phyloP scores from a whole-genome alignment of 2,329 filamentous ascomycete species.

The Pestalotiopsis sp. region DNA sequence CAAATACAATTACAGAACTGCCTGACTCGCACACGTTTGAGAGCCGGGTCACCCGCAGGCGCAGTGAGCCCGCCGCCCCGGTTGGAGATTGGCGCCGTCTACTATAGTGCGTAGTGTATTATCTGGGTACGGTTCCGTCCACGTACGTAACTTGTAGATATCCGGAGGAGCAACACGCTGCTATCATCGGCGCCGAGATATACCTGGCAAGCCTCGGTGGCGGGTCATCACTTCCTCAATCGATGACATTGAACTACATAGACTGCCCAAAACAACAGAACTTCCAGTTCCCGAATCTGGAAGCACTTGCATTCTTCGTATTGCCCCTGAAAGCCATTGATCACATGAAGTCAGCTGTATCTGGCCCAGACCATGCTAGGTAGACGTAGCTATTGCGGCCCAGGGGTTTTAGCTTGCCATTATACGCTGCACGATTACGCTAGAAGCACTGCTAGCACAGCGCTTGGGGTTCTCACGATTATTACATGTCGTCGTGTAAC shows the following conservation, averaged over 20 bases:
- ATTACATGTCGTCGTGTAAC: background rate
- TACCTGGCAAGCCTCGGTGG: no score
- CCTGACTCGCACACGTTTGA: background rate
- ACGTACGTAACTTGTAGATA: background rate
- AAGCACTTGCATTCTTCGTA: background rate
- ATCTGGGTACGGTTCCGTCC: background rate
- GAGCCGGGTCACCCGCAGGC: background rate
- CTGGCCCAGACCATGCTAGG: background rate
- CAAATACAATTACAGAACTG: background rate
- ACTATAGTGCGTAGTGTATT: no score
- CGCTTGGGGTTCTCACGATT: background rate
- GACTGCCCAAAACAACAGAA: no score
- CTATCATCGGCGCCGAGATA: no score
- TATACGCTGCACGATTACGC: background rate
- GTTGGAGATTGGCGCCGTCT: background rate
- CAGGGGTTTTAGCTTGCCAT: background rate
- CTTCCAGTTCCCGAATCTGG: background rate
- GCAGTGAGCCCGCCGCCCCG: background rate
- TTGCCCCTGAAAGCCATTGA: background rate
- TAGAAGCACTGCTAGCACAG: background rate
- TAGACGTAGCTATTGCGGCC: background rate
- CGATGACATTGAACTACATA: no score
- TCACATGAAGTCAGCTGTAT: background rate
- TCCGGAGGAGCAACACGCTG: background rate
- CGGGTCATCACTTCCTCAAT: no score